phyloP scores from a whole-genome alignment of 2,329 filamentous ascomycete genomes.

The Diaporthe batatas region DNA sequence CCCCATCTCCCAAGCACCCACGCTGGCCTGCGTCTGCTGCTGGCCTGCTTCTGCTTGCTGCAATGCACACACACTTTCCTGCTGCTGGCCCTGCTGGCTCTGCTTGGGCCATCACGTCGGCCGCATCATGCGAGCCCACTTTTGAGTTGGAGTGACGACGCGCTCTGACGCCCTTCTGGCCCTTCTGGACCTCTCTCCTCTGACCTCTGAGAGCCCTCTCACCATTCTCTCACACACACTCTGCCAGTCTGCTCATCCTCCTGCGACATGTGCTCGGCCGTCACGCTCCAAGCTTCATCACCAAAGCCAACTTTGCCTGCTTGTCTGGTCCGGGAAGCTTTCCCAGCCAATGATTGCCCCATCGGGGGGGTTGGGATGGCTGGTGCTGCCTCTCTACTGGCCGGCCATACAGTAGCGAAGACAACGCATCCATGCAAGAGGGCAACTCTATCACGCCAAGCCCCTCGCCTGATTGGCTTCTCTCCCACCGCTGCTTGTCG shows the following conservation, averaged over 20 bases:
- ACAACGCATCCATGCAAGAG: conserved; percentile 58
- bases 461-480: conserved; percentile 36
- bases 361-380: conserved; percentile 20
- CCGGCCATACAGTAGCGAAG: conserved; percentile 55
- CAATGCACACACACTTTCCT: conserved; percentile 3
- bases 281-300: conserved; percentile 39
- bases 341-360: conserved; percentile 59
- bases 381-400: conserved; percentile 35
- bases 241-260: not conserved
- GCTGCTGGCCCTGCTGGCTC: not conserved
- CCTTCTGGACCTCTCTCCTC: conserved; percentile 2
- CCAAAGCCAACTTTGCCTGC: conserved; percentile 47
- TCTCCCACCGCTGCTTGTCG: conserved; percentile 31
- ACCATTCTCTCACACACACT: no score
- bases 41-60: conserved; percentile 29
- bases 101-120: conserved; percentile 60
- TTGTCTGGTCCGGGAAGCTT: conserved; percentile 54
- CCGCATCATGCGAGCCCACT: conserved; percentile 48
- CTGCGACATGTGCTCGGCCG: conserved; percentile 43
- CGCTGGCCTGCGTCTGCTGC: no score
- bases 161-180: conserved; percentile 37
- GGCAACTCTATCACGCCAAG: conserved; percentile 42
- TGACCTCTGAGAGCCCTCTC: no score
- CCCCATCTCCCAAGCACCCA: conserved; percentile 9
- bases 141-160: conserved; percentile 45